A percentile compares a stretch with the other conserved stretches of the same genome.
These are phyloP conservation scores for Chrysosporium keratinophilum DNA, from an alignment of 2,329 filamentous ascomycete species.

Conservation along the genomic window DNA sequence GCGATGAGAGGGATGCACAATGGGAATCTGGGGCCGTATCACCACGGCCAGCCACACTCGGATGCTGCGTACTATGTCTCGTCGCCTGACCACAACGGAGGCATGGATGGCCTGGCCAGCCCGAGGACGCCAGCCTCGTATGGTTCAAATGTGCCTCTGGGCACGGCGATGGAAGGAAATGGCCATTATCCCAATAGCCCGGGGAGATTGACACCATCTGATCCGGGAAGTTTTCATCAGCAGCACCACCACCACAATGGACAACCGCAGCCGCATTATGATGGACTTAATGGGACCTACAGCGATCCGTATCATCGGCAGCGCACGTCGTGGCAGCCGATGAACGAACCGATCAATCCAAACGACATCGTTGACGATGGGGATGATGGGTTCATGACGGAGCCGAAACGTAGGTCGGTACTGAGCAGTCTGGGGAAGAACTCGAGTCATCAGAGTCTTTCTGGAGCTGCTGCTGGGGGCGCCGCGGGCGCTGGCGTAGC, in stretches of 20 bases:
- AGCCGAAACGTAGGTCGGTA: conserved; percentile 47
- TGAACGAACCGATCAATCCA: conserved; percentile 56
- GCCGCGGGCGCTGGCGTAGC: conserved; percentile 35
- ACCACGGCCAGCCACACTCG: not conserved
- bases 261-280: conserved; percentile 14
- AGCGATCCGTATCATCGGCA: conserved; percentile 60
- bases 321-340: conserved; percentile 40
- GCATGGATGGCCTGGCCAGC: not conserved
- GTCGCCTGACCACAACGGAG: not conserved
- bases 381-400: conserved; percentile 64
- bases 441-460: conserved; percentile 28
- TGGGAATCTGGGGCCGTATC: not conserved
- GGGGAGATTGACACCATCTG: not conserved
- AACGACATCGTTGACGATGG: conserved; percentile 76
- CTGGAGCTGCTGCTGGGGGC: conserved; percentile 36
- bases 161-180: not conserved
- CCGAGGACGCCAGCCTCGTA: not conserved
- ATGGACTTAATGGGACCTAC: conserved; percentile 30
- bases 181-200: not conserved
- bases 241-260: not conserved
- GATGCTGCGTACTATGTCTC: not conserved
- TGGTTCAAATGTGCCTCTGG: not conserved
- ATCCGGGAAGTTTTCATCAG: not conserved
- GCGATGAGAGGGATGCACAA: conserved; percentile 42
- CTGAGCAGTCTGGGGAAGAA: conserved; percentile 41